These are phyloP conservation scores for Blastosporella zonata DNA, from an alignment of 1,284 basidiomycete genomes.

Conservation along the genomic window DNA sequence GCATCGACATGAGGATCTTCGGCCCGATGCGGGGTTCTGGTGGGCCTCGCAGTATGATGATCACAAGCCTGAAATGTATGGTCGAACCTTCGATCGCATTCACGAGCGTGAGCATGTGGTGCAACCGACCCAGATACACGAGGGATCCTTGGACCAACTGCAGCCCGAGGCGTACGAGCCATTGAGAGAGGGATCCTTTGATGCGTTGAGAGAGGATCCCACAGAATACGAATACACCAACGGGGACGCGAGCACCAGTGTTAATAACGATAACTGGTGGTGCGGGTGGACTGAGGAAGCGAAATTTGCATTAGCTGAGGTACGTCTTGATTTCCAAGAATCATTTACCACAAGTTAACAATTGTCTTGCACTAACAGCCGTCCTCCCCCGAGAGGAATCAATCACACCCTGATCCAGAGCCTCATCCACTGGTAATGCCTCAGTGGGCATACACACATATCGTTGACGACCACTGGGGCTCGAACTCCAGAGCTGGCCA, in stretches of 20 bases:
- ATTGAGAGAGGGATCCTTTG: constrained; percentile 7
- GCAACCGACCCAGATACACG: too few relatives aligned
- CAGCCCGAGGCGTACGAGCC: not conserved
- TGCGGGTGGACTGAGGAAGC: too few relatives aligned
- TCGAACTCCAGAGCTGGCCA: constrained; percentile 1
- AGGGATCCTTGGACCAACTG: constrained; percentile 6
- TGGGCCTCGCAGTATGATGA: not conserved
- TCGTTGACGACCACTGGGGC: not conserved
- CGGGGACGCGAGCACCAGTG: not conserved
- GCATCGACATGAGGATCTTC: not conserved
- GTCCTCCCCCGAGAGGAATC: not conserved
- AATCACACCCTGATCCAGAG: not conserved
- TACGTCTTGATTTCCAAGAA: too few relatives aligned
- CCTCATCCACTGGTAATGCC: not conserved
- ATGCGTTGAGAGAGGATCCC: not conserved
- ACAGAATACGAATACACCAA: not conserved
- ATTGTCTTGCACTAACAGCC: not conserved
- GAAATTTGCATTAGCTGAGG: too few relatives aligned
- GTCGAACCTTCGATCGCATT: not conserved
- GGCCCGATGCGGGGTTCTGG: constrained; percentile 3
- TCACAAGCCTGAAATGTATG: not conserved
- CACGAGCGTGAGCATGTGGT: constrained; percentile 12
- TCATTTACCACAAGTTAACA: too few relatives aligned
- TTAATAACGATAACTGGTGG: not conserved
- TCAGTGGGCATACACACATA: not conserved